Base-by-base conservation (phyloP, 1,284 basidiomycete genomes). In the Leccinum angustisporum region DNA sequence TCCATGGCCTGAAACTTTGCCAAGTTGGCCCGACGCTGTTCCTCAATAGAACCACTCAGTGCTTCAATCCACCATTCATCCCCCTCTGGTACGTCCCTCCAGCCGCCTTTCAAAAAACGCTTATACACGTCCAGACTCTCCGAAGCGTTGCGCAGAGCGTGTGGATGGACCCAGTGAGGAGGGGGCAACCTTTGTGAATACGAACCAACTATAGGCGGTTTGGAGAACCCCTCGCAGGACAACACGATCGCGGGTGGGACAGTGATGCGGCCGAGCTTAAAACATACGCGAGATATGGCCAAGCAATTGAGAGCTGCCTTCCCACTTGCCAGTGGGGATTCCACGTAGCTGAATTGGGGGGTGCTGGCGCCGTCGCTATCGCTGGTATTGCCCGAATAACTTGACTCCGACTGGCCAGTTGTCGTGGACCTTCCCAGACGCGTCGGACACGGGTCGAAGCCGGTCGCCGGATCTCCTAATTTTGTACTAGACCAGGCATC, bases 251-350 rank as follows among this genome's bases (percentile, higher is more conserved):
- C 78, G 33, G 91, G 91, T 3, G 92, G 91, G 53, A 93, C 82
- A 5, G 90, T 92, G 61, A 92, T 84, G 2, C 91, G 81, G 0
- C 88, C 89, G 48, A 86, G 75, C 75, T 94, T 92, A 82, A 87
- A 91, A 71, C 89, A 91, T 53, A 86, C 72, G 65, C 85, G 83
- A 36, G 86, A 86, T 58, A 94, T 77, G 43, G 82, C 79, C 63
- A 92, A 72, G 67, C 88, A 90, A 73, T 21, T 21, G 18, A 46
- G 43, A 36, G 36, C 80, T 8, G 80, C 11, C 43, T 13, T 78
- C 59, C 83, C 83, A 66, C 85, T 30, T 6, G 27, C 27, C 27
- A 30, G 27, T 30, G 6, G 82, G 0, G 79, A 72, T 72, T 71
- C 18, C 64, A 66, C n/a, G 63, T 67, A 4, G 2, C 78, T 70